phyloP scores from a whole-genome alignment of 2,329 filamentous ascomycete genomes.

The Ceratocystis colombiana region DNA sequence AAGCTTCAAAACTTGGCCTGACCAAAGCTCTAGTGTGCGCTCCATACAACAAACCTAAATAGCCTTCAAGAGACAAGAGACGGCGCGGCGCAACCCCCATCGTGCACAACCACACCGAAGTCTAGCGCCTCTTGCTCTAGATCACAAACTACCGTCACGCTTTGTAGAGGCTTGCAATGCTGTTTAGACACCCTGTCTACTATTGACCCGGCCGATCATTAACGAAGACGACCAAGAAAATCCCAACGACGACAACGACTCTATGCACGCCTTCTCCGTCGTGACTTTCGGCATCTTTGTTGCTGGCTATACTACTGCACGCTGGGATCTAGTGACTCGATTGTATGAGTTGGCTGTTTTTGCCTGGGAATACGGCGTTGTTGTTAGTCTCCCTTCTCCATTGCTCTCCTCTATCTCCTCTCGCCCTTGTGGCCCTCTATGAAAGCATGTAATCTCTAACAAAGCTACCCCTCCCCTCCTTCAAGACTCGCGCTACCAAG shows the following conservation, averaged over 20 bases:
- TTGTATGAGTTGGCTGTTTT: constrained; percentile 96
- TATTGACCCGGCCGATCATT: constrained; percentile 19
- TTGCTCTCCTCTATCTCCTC: not conserved
- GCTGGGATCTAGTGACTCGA: constrained; percentile 95
- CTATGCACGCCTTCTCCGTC: constrained; percentile 96
- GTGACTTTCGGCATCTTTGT: constrained; percentile 97
- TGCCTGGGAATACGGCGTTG: constrained; percentile 96
- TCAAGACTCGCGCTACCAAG: constrained; percentile 24
- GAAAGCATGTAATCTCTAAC: constrained; percentile 17
- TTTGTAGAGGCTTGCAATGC: constrained; percentile 20
- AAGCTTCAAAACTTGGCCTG: no score
- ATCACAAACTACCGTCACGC: not conserved
- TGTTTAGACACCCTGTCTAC: constrained; percentile 1
- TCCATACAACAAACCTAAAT: no score
- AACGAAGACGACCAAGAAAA: constrained; percentile 29
- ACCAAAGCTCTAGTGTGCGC: no score
- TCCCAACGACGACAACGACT: constrained; percentile 34
- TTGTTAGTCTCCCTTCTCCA: constrained; percentile 49
- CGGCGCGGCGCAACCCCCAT: not conserved
- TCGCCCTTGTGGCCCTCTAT: not conserved
- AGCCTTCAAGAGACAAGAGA: no score
- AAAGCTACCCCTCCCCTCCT: not conserved
- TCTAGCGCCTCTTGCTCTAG: not conserved
- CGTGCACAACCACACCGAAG: not conserved
- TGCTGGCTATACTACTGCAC: constrained; percentile 97